Evolutionary conservation across 805 yeast genomes (phyloP).

Genomic region (Yarrowia osloensis): DNA sequence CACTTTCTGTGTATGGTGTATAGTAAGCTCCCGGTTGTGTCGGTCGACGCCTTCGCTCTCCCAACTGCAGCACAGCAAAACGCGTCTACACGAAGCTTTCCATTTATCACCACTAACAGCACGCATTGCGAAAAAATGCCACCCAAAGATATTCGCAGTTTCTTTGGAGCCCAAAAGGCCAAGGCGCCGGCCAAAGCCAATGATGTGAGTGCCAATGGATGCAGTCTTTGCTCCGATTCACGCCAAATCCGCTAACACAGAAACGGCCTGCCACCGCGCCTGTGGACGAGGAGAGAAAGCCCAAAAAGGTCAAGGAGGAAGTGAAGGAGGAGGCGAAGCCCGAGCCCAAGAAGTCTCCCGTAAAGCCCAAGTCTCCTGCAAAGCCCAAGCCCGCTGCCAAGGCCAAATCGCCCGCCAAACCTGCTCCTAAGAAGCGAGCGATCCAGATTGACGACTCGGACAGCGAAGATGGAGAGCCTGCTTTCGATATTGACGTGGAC

Average conservation of each 20-base stretch:
- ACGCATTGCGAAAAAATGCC: background rate
- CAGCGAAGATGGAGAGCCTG: background rate
- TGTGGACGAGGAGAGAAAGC: background rate
- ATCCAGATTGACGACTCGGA: conserved; percentile 3
- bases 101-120: background rate
- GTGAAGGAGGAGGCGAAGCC: background rate
- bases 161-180: conserved; percentile 24
- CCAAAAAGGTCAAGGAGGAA: background rate
- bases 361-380: background rate
- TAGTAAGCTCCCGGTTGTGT: background rate
- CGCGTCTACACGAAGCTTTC: conserved; percentile 20
- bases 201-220: conserved; percentile 6
- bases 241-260: background rate
- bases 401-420: background rate
- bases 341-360: background rate
- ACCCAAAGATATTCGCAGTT: conserved; percentile 28
- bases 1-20: too few species aligned
- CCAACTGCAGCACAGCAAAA: conserved; percentile 3
- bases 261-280: conserved; percentile 13
- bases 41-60: background rate
- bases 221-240: background rate
- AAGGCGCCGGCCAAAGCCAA: background rate
- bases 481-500: background rate
- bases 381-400: background rate
- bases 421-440: conserved; percentile 4